Evolutionary conservation across 2,329 filamentous ascomycete species (phyloP).

Genomic region (Teratosphaeria viscida): DNA sequence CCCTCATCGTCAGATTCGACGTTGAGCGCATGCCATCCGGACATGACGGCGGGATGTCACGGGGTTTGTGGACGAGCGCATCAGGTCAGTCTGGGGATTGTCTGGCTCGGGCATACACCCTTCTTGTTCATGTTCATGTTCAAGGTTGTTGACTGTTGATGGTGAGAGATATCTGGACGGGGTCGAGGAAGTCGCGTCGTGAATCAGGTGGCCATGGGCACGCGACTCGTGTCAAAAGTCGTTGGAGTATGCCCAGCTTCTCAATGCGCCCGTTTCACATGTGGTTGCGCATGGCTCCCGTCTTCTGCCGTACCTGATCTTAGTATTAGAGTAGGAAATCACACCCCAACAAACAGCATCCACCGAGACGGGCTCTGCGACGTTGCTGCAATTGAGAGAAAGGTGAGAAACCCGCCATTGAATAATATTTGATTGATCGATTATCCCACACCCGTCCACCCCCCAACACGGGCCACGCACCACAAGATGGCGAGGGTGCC

Average conservation of each 20-base stretch:
- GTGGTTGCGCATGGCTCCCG: background rate
- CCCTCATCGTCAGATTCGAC: slow-evolving; percentile 84
- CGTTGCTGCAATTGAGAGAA: too few relatives aligned
- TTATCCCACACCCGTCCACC: too few relatives aligned
- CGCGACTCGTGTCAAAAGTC: background rate
- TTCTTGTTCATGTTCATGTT: too few relatives aligned
- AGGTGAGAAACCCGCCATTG: too few relatives aligned
- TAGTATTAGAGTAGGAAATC: background rate
- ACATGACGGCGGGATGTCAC: slow-evolving; percentile 27
- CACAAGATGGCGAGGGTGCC: slow-evolving; percentile 12
- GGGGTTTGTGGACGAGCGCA: background rate
- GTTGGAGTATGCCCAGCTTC: background rate
- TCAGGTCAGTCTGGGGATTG: background rate
- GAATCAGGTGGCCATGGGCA: background rate
- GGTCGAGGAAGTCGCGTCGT: background rate
- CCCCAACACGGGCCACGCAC: background rate
- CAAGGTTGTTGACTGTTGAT: background rate
- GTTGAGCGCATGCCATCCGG: slow-evolving; percentile 77
- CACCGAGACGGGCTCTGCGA: too few relatives aligned
- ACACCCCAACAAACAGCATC: background rate
- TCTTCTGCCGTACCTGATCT: too few relatives aligned
- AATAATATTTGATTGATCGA: too few relatives aligned
- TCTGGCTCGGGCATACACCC: too few relatives aligned
- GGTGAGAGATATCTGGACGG: too few relatives aligned
- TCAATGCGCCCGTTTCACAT: background rate